Evolutionary conservation across 1,284 basidiomycete genomes (phyloP).

Genomic region (Microbotryum saponariae): DNA sequence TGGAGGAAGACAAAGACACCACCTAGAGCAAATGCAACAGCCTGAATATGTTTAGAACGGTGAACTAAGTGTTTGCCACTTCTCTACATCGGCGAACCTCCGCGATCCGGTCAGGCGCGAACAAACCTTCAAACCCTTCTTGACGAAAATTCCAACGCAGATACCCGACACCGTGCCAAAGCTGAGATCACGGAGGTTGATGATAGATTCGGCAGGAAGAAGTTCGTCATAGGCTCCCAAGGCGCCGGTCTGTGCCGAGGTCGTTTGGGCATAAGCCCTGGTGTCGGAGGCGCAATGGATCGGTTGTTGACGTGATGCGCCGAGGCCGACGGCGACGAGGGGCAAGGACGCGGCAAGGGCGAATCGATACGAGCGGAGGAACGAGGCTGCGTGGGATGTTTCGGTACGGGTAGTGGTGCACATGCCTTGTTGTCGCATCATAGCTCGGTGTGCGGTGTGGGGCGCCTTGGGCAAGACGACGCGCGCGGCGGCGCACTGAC

Average conservation of each 20-base stretch:
- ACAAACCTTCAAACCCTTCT: slow-evolving; percentile 34
- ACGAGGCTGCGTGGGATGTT: slow-evolving; percentile 7
- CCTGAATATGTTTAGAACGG: slow-evolving; percentile 5
- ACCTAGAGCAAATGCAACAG: slow-evolving; percentile 33
- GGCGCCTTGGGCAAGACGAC: too few species aligned
- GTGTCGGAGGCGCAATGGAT: slow-evolving; percentile 26
- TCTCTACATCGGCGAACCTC: too few species aligned
- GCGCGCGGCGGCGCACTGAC: background rate
- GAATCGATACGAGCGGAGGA: slow-evolving; percentile 25
- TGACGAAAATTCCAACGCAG: slow-evolving; percentile 35
- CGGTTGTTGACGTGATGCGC: slow-evolving; percentile 3
- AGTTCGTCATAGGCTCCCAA: background rate
- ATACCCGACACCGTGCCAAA: slow-evolving; percentile 36
- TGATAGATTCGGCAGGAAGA: slow-evolving; percentile 25
- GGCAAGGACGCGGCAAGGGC: slow-evolving; percentile 19
- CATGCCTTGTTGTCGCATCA: slow-evolving; percentile 11
- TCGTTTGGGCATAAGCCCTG: slow-evolving; percentile 3
- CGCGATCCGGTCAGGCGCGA: too few species aligned
- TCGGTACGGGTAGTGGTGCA: slow-evolving; percentile 30
- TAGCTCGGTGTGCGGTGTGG: background rate
- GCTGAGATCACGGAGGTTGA: slow-evolving; percentile 29
- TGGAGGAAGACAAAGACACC: slow-evolving; percentile 35
- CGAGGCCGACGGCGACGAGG: slow-evolving; percentile 9
- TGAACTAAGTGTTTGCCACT: too few species aligned
- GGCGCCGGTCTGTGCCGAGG: background rate